phyloP scores from a whole-genome alignment of 805 yeast species.

The Candida rishiriensis region DNA sequence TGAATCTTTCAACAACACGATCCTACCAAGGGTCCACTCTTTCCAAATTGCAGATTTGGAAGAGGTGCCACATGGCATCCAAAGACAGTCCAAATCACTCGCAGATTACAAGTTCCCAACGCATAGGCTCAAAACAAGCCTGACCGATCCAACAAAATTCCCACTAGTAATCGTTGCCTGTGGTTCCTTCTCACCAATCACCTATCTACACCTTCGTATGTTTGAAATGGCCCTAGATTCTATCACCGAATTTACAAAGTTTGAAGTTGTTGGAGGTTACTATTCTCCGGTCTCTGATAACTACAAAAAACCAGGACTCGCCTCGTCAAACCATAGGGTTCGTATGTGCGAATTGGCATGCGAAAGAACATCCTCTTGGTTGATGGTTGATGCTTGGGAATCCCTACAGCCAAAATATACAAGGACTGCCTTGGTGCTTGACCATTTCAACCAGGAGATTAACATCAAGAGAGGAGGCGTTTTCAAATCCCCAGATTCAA shows the following conservation, averaged over 20 bases:
- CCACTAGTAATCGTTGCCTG: constrained; percentile 96
- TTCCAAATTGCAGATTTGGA: constrained; percentile 87
- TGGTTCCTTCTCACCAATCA: constrained; percentile 94
- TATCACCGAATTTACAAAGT: constrained; percentile 83
- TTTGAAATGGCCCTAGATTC: constrained; percentile 98
- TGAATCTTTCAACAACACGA: constrained; percentile 14
- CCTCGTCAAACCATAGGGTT: constrained; percentile 84
- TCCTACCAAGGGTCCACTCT: constrained; percentile 41
- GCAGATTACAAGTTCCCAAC: constrained; percentile 77
- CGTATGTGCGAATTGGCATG: constrained; percentile 98
- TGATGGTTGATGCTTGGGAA: constrained; percentile 99
- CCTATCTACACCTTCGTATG: constrained; percentile 93
- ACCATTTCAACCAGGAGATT: constrained; percentile 93
- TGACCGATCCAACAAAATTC: constrained; percentile 70
- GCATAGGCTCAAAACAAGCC: constrained; percentile 69
- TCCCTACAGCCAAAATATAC: constrained; percentile 86
- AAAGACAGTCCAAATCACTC: constrained; percentile 74
- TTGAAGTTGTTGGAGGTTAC: constrained; percentile 95
- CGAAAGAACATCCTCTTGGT: constrained; percentile 93
- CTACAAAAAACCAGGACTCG: constrained; percentile 89
- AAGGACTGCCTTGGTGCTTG: constrained; percentile 91
- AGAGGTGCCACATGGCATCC: constrained; percentile 93
- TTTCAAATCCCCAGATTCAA: constrained; percentile 49
- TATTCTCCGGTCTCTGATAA: constrained; percentile 93
- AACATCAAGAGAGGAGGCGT: constrained; percentile 89